Conservation (phyloP, 345 rosid genomes). For the Pistacia vera region DNA sequence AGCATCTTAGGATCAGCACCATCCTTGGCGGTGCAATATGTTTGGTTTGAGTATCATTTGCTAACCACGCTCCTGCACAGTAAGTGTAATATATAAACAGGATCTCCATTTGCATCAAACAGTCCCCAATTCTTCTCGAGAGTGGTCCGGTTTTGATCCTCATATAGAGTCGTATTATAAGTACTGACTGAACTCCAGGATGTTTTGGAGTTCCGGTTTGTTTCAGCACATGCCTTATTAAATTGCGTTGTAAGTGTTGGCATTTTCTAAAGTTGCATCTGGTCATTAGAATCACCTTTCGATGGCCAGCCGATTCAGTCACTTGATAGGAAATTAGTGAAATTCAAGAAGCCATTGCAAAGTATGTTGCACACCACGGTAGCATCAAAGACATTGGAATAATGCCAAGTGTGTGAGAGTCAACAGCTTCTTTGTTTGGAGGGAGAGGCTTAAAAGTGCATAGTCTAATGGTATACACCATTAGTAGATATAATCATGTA, state of each 20-base stretch:
- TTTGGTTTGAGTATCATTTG: conserved; percentile 83
- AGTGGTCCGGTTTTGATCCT: conserved; percentile 68
- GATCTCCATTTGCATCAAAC: conserved; percentile 66
- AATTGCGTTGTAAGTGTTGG: conserved; percentile 83
- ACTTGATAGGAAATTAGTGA: conserved; percentile 78
- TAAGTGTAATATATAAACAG: conserved; percentile 64
- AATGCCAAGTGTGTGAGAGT: conserved; percentile 78
- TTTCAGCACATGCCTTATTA: conserved; percentile 77
- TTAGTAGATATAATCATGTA: conserved; percentile 80
- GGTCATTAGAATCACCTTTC: conserved; percentile 74
- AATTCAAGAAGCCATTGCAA: conserved; percentile 71
- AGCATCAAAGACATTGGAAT: conserved; percentile 83
- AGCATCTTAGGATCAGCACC: conserved; percentile 86
- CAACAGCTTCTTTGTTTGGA: conserved; percentile 88
- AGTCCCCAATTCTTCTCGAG: conserved; percentile 92
- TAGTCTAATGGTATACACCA: conserved; percentile 79
- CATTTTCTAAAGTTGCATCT: conserved; percentile 73
- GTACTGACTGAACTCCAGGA: conserved; percentile 70
- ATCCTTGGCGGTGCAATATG: conserved; percentile 74
- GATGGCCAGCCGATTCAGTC: conserved; percentile 93
- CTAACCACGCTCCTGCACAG: conserved; percentile 62
- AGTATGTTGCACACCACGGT: conserved; percentile 80
- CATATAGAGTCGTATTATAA: conserved; percentile 81
- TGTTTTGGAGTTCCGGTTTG: conserved; percentile 87
- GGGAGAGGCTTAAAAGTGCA: conserved; percentile 76